Evolutionary conservation across 768 basidiomycete genomes (phyloP).

Genomic region (Pholiota microspora): DNA sequence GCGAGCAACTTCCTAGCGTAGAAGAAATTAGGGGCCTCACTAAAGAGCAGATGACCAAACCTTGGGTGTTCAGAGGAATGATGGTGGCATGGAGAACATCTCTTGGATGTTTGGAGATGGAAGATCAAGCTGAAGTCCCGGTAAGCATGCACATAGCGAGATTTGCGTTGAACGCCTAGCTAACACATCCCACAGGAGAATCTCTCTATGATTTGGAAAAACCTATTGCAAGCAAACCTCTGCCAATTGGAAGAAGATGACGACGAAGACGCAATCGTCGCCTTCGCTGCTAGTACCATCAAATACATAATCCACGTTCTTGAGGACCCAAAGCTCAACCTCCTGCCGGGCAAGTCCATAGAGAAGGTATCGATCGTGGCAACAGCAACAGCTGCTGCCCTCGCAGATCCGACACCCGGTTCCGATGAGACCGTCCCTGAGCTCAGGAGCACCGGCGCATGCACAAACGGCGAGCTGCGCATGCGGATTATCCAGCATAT

Average conservation of each 20-base stretch:
- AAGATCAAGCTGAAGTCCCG: slow-evolving; percentile 43
- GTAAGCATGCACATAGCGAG: slow-evolving; percentile 43
- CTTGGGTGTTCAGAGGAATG: slow-evolving; percentile 52
- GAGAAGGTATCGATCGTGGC: neutral
- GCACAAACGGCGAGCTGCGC: slow-evolving; percentile 50
- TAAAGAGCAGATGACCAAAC: slow-evolving; percentile 50
- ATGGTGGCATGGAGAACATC: slow-evolving; percentile 53
- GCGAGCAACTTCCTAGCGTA: slow-evolving; percentile 51
- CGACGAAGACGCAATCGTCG: slow-evolving; percentile 35
- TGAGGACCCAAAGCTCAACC: slow-evolving; percentile 43
- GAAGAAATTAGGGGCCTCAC: slow-evolving; percentile 58
- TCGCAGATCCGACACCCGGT: slow-evolving; percentile 7
- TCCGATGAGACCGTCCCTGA: slow-evolving; percentile 19
- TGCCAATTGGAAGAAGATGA: slow-evolving; percentile 42
- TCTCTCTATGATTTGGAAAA: slow-evolving; percentile 55
- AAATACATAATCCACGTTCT: slow-evolving; percentile 49
- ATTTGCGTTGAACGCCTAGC: too few relatives aligned
- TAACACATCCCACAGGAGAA: too few relatives aligned
- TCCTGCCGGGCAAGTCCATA: slow-evolving; percentile 27
- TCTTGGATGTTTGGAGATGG: slow-evolving; percentile 41
- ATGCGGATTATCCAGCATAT: slow-evolving; percentile 56
- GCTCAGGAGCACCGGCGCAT: slow-evolving; percentile 16
- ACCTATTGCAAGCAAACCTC: slow-evolving; percentile 50
- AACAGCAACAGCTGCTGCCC: neutral
- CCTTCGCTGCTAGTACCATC: slow-evolving; percentile 39